Percentiles rank a stretch among this genome's conserved stretches.
Evolutionary conservation across 176 grass and related monocot species (phyloP).

Genomic region (Cymbopogon citratus): DNA sequence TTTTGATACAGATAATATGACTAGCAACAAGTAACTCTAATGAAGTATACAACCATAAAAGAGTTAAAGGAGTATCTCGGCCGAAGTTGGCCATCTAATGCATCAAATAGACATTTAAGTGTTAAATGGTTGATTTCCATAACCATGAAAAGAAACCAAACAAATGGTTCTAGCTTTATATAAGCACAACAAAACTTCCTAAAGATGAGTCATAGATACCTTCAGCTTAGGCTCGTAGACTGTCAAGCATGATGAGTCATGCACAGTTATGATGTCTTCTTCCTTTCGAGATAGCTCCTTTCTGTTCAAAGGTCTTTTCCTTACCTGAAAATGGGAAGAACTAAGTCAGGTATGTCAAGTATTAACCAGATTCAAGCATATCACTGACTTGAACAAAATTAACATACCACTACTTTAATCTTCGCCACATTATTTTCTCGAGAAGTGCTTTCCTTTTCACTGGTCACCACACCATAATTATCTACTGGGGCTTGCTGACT

Average conservation of each 20-base stretch:
- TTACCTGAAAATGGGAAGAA: conserved; percentile 63
- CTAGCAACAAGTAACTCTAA: background rate
- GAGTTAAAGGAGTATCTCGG: background rate
- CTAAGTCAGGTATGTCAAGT: conserved; percentile 28
- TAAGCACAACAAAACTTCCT: background rate
- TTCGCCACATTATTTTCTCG: conserved; percentile 95
- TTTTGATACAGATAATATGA: conserved; percentile 1
- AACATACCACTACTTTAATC: conserved; percentile 98
- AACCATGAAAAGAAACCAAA: background rate
- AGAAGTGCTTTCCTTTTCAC: conserved; percentile 59
- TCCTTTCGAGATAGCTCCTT: conserved; percentile 95
- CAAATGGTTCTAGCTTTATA: background rate
- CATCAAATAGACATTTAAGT: background rate
- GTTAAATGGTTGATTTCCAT: conserved; percentile 5
- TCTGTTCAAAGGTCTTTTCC: conserved; percentile 97
- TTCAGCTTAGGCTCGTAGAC: conserved; percentile 96
- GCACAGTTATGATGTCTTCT: conserved; percentile 87
- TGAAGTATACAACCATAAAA: background rate
- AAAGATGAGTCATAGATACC: conserved; percentile 36
- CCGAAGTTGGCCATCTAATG: background rate
- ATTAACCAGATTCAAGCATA: conserved; percentile 4
- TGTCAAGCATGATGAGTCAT: conserved; percentile 66
- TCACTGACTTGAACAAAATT: background rate
- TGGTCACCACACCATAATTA: conserved; percentile 43
- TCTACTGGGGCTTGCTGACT: conserved; percentile 62